A percentile compares a stretch with the other conserved stretches of the same genome.
phyloP scores from a whole-genome alignment of 805 yeast species.

The Cyberlindnera americana region DNA sequence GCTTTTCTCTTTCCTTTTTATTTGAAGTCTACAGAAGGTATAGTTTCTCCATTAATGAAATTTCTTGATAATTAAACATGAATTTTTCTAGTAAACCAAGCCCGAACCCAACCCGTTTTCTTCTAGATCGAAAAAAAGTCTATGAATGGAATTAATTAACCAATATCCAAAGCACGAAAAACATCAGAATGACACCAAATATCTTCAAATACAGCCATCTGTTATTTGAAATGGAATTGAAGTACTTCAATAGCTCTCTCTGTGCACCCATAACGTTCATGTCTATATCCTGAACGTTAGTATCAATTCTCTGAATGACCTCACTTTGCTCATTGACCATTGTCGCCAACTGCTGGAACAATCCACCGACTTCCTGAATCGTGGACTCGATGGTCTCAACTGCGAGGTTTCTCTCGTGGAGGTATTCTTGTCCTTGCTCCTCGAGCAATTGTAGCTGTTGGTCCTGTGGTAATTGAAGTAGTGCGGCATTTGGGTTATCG shows the following conservation, averaged over 20 bases:
- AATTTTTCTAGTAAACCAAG: too few relatives aligned
- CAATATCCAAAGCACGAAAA: conserved; percentile 74
- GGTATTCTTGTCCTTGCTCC: conserved; percentile 71
- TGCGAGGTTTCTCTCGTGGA: conserved; percentile 82
- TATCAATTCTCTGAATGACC: conserved; percentile 91
- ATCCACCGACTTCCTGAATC: conserved; percentile 91
- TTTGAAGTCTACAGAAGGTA: background rate
- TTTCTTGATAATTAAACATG: background rate
- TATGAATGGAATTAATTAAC: conserved; percentile 54
- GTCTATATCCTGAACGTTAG: conserved; percentile 89
- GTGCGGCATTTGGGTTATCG: conserved; percentile 25
- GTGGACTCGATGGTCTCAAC: conserved; percentile 97
- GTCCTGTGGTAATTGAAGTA: conserved; percentile 78
- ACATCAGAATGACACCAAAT: conserved; percentile 79
- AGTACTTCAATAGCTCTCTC: conserved; percentile 86
- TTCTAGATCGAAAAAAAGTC: too few relatives aligned
- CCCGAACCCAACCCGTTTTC: too few relatives aligned
- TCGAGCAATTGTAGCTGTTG: conserved; percentile 79
- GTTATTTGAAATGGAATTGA: conserved; percentile 80
- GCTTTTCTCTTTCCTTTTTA: background rate
- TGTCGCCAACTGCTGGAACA: conserved; percentile 91
- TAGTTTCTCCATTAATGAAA: background rate
- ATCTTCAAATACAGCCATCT: conserved; percentile 89
- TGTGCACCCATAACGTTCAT: conserved; percentile 92
- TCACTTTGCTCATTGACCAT: conserved; percentile 99